These are phyloP conservation scores for Pichia sp. DNA, from an alignment of 1,139 yeast genomes.

Conservation along the genomic window DNA sequence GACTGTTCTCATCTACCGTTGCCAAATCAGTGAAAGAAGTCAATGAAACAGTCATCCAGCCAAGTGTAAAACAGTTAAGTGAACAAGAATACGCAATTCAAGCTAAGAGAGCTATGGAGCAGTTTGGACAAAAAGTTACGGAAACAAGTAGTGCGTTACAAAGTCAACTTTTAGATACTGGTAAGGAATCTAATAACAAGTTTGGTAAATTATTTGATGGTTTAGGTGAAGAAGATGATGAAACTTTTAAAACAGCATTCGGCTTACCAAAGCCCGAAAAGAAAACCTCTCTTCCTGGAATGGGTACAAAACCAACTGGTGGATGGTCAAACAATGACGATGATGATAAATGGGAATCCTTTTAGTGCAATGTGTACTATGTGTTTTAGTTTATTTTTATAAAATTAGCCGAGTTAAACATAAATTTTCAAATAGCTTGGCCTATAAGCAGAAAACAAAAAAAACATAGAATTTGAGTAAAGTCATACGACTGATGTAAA, in stretches of 20 bases:
- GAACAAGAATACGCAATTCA: constrained; percentile 74
- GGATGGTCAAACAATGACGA: constrained; percentile 22
- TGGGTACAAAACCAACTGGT: constrained; percentile 32
- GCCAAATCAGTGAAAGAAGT: constrained; percentile 80
- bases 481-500: too few relatives aligned
- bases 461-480: too few relatives aligned
- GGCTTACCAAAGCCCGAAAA: constrained; percentile 58
- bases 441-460: too few relatives aligned
- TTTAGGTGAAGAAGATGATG: constrained; percentile 30
- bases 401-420: neutral
- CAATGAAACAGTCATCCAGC: constrained; percentile 81
- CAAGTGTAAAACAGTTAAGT: constrained; percentile 74
- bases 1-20: constrained; percentile 76
- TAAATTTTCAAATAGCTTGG: too few relatives aligned
- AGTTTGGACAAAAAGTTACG: constrained; percentile 89
- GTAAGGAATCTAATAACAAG: constrained; percentile 29
- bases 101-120: constrained; percentile 87
- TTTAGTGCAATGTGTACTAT: constrained; percentile 18
- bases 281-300: constrained; percentile 50
- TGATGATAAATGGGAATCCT: constrained; percentile 41
- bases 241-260: constrained; percentile 55
- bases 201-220: constrained; percentile 49
- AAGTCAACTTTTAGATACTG: constrained; percentile 27
- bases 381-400: neutral
- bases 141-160: constrained; percentile 76